phyloP scores from a whole-genome alignment of 2,329 filamentous ascomycete species.

The Saccharata proteae region DNA sequence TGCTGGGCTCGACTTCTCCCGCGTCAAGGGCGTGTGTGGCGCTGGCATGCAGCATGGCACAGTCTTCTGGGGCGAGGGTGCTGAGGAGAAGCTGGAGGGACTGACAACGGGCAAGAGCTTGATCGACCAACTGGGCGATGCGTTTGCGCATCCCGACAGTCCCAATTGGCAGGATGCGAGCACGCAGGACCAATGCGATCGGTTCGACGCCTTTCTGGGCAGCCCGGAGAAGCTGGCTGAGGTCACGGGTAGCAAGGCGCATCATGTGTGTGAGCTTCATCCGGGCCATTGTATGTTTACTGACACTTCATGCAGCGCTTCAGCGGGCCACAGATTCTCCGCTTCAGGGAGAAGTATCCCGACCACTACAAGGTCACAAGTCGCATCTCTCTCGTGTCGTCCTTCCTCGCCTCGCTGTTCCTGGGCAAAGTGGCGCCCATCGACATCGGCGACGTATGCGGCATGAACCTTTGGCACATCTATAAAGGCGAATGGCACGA shows the following conservation, averaged over 20 bases:
- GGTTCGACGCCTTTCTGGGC: constrained; percentile 65
- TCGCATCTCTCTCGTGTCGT: constrained; percentile 87
- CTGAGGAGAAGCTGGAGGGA: constrained; percentile 49
- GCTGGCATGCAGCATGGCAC: constrained; percentile 97
- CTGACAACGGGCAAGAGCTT: constrained; percentile 52
- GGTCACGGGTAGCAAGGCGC: constrained; percentile 80
- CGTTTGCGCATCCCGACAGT: constrained; percentile 74
- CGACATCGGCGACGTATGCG: constrained; percentile 88
- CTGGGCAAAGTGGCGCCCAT: constrained; percentile 76
- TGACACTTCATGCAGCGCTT: constrained; percentile 54
- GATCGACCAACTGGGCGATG: constrained; percentile 56
- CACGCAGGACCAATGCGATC: constrained; percentile 82
- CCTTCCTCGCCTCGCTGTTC: constrained; percentile 85
- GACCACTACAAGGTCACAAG: constrained; percentile 68
- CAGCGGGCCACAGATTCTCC: constrained; percentile 91
- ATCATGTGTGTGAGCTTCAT: constrained; percentile 56
- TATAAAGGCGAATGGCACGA: constrained; percentile 60
- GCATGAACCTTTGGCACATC: constrained; percentile 96
- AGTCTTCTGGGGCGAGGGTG: constrained; percentile 75
- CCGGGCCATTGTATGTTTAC: neutral
- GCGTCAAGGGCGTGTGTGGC: constrained; percentile 72
- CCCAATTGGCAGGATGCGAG: constrained; percentile 98
- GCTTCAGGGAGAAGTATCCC: constrained; percentile 69
- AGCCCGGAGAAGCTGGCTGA: constrained; percentile 56
- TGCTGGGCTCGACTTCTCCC: constrained; percentile 58